Base-by-base conservation (phyloP, 2,329 filamentous ascomycete genomes). In the Ophioceras dolichostomum region DNA sequence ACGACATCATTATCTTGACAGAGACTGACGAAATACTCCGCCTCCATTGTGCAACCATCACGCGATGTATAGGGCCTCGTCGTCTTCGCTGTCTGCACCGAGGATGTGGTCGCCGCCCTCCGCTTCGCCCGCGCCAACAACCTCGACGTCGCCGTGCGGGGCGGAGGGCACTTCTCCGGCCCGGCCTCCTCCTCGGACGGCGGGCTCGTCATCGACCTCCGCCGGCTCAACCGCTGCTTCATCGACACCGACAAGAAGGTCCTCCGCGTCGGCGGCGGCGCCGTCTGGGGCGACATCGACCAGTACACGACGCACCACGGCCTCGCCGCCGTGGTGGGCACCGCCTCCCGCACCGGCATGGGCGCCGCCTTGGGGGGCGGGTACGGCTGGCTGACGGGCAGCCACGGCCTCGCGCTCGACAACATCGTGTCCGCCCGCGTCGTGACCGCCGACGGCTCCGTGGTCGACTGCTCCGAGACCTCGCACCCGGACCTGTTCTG, bases 331-430 rank as follows among this genome's bases (percentile, higher is more conserved):
- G 22, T 26, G 8, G 22, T 26, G 22, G 22, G 22, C 8, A 26
- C 22, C 22, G 22, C 12, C 8, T 26, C 22, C 8, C 7, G 12
- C 7, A 26, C 22, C 22, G 22, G 22, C 34, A 37, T 54, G 14
- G 52, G 53, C 0, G 69, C 68, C 0, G 68, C 57, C 0, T 60
- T 78, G 0, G 73, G 74, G 3, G 74, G 74, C 38, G 72, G 74
- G 4, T 65, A 73, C 49, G 71, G 73, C 22, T 61, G 60, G 54
- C 60, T 71, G 5, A 65, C 73, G 47, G 69, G 72, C 1, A 61
- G 57, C 21, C 54, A 74, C 41, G 71, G 72, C 1, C 60, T 76
- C 3, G 52, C 70, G 2, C 51, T 64, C 0, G 73, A 77, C 42
- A 64, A 76, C 36, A 61, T 74, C 26, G 40, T 70, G 6, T 67